These are phyloP conservation scores for Thyridium curvatum DNA, from an alignment of 2,329 filamentous ascomycete species.

Conservation along the genomic window DNA sequence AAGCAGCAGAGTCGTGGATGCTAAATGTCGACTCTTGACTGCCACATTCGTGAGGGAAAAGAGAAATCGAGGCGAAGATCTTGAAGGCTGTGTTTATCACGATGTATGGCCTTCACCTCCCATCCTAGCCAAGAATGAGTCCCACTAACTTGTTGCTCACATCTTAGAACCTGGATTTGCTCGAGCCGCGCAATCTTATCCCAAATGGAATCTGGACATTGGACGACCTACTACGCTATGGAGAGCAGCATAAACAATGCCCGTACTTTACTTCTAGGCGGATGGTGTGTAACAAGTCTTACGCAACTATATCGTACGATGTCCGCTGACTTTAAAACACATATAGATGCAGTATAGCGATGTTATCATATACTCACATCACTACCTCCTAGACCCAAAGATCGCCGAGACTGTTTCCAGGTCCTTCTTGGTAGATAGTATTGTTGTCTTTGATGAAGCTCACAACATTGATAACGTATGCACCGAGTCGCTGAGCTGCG, in stretches of 20 bases:
- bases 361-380: constrained; percentile 99
- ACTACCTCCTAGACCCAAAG: constrained; percentile 95
- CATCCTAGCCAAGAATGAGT: not conserved
- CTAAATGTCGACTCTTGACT: no score
- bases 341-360: constrained; percentile 96
- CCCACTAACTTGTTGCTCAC: constrained; percentile 9
- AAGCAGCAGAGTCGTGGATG: no score
- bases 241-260: constrained; percentile 93
- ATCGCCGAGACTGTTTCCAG: constrained; percentile 93
- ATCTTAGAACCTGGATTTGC: constrained; percentile 75
- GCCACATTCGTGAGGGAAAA: no score
- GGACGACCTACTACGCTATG: constrained; percentile 81
- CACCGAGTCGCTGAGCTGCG: constrained; percentile 94
- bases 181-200: constrained; percentile 91
- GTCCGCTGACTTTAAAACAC: no score
- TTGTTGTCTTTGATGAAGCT: constrained; percentile 96
- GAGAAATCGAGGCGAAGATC: no score
- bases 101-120: no score
- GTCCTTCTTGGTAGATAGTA: constrained; percentile 95
- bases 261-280: constrained; percentile 93
- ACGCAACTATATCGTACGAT: no score
- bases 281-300: constrained; percentile 76
- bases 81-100: no score
- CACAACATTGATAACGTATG: constrained; percentile 99
- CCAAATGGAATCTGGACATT: constrained; percentile 95